A percentile compares a stretch with the other conserved stretches of the same genome.
phyloP scores from a whole-genome alignment of 495 filamentous ascomycete genomes.

The Talaromyces adpressus region DNA sequence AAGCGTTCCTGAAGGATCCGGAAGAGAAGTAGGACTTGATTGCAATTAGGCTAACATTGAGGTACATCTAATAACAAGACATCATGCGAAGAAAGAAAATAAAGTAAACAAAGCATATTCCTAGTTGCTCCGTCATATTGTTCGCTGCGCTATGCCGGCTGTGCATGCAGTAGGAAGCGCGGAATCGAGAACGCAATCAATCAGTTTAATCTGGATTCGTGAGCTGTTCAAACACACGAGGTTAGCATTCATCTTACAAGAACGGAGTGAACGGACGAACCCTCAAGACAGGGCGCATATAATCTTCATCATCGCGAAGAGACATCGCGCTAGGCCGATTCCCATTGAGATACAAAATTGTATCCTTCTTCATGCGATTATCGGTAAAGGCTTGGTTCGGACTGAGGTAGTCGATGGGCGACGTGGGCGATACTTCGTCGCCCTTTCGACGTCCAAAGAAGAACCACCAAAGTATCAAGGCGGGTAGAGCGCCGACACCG shows the following conservation, averaged over 20 bases:
- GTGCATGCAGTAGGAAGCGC: slow-evolving; percentile 10
- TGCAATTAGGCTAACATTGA: too few relatives aligned
- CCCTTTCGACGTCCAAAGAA: slow-evolving; percentile 31
- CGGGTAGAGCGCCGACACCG: slow-evolving; percentile 32
- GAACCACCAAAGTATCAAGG: slow-evolving; percentile 33
- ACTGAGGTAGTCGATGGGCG: slow-evolving; percentile 19
- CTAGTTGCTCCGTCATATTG: too few relatives aligned
- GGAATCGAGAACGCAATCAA: not conserved
- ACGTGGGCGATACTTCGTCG: slow-evolving; percentile 10
- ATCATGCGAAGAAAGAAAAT: too few relatives aligned
- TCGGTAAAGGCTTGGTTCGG: slow-evolving; percentile 32
- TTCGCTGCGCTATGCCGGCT: slow-evolving; percentile 11
- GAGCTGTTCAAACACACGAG: slow-evolving; percentile 25
- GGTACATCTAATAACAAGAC: too few relatives aligned
- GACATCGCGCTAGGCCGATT: slow-evolving; percentile 44
- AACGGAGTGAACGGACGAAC: slow-evolving; percentile 28
- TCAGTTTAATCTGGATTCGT: slow-evolving; percentile 46
- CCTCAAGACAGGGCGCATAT: slow-evolving; percentile 48
- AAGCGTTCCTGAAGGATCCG: too few relatives aligned
- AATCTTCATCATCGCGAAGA: slow-evolving; percentile 50
- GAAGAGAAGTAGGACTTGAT: too few relatives aligned
- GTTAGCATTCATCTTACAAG: slow-evolving; percentile 15
- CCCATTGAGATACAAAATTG: slow-evolving; percentile 38
- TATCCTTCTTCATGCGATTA: slow-evolving; percentile 37
- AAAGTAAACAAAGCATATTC: too few relatives aligned